A percentile compares a stretch with the other conserved stretches of the same genome.
Conservation (phyloP, 139 green algal species). For the Diplosphaera chodatii region DNA sequence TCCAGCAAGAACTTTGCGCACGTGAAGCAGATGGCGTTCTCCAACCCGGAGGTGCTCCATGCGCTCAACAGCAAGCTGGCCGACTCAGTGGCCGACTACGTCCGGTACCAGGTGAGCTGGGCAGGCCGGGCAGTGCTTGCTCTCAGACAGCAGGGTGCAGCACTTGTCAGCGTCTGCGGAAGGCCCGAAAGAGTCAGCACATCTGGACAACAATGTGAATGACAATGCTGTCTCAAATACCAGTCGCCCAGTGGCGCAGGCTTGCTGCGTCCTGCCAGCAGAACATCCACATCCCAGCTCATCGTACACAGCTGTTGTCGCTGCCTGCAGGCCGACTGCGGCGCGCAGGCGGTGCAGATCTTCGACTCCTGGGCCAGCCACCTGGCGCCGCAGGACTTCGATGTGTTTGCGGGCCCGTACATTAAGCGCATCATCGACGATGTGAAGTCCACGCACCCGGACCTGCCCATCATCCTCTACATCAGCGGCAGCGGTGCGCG, state of each 20-base stretch:
- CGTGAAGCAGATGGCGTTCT: conserved; percentile 84
- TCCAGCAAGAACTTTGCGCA: conserved; percentile 76
- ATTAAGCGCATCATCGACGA: conserved; percentile 65
- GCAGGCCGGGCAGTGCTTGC: too few species aligned
- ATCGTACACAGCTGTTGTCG: too few species aligned
- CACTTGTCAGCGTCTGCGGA: too few species aligned
- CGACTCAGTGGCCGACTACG: conserved; percentile 85
- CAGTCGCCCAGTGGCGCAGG: too few species aligned
- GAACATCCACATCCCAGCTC: too few species aligned
- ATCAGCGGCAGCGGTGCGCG: conserved; percentile 62
- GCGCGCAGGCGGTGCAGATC: conserved; percentile 87
- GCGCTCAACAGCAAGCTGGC: conserved; percentile 71
- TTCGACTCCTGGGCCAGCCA: conserved; percentile 92
- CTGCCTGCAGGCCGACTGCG: conserved; percentile 58
- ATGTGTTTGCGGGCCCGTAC: conserved; percentile 83
- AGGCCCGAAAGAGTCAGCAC: too few species aligned
- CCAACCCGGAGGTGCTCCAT: conserved; percentile 57
- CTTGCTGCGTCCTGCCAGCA: too few species aligned
- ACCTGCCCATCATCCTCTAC: conserved; percentile 93
- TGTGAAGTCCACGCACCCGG: conserved; percentile 51
- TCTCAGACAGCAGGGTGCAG: too few species aligned
- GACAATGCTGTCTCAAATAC: too few species aligned
- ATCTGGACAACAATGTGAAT: too few species aligned
- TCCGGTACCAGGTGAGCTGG: conserved; percentile 78
- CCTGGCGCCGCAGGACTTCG: conserved; percentile 84